Evolutionary conservation across 305 asterid species (phyloP), one percentile per base, ranked within the genome.

Genomic region (Euphrasia arctica): DNA sequence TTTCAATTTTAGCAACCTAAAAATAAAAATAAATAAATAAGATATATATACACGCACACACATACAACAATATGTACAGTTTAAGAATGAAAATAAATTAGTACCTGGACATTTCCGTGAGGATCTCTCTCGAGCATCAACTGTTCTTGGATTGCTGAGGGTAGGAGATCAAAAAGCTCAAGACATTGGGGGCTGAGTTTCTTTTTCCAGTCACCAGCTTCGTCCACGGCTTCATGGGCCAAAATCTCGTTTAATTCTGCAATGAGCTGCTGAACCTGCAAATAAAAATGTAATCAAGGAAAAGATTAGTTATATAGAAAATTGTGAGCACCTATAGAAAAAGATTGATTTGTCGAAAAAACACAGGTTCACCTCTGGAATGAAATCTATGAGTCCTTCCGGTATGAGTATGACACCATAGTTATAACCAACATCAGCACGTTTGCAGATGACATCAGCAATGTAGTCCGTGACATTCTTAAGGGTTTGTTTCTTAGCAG

Each of bases 71-170:
- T 39, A 25, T 13, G 52, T 42, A 58, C 31, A 60, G n/a, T 51
- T 68, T 34, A 54, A 59, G 42, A 31, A 0, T 25, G 47, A 18
- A 58, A 34, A 18, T 5, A 50, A 52, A 6, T 1, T 18, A 39
- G 39, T 61, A 88, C 96, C 95, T 93, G 98, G 70, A 93, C 99
- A 77, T 93, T 93, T 62, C 99, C 99, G 18, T 93, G 99, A 54
- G 99, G 99, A 77, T 93, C 99, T 80, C 99, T 93, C 85, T 93
- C 99, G 50, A 93, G 99, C 86, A 93, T 72, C 83, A 93, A 61
- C 64, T 93, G 99, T 43, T 90, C 99, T 78, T 93, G 94, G 77
- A 93, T 93, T 52, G 92, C 92, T 22, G 80, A 68, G 66, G 99
- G 99, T 54, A 93, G 79, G 47, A 93, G 11, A 49, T 93, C 96